Evolutionary conservation across 2,329 filamentous ascomycete genomes (phyloP).

Genomic region (Cercospora citrullina): DNA sequence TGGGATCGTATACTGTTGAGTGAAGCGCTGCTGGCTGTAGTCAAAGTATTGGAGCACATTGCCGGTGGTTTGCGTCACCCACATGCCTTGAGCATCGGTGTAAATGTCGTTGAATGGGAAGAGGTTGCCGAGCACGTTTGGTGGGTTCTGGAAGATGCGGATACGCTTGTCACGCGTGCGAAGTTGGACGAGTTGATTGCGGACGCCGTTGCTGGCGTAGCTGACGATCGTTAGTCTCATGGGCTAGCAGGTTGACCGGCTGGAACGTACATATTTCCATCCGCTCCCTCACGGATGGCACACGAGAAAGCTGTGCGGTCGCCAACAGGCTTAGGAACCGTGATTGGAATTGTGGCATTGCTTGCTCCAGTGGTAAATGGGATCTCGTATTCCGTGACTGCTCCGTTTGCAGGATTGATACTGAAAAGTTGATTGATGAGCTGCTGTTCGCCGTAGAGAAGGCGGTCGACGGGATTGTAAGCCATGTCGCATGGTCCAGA

Average conservation of each 20-base stretch:
- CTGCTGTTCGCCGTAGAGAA: conserved; percentile 18
- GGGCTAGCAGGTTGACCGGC: fast-evolving
- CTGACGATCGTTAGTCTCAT: not conserved
- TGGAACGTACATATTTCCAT: conserved; percentile 27
- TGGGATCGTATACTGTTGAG: conserved; percentile 17
- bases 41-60: conserved; percentile 24
- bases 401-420: conserved; percentile 16
- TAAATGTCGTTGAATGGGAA: conserved; percentile 29
- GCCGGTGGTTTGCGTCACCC: conserved; percentile 26
- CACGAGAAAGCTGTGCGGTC: conserved; percentile 20
- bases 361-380: conserved; percentile 17
- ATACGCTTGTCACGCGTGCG: conserved; percentile 15
- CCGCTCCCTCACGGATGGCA: conserved; percentile 22
- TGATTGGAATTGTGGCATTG: conserved; percentile 7
- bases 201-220: conserved; percentile 23
- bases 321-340: conserved; percentile 3
- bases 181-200: conserved; percentile 28
- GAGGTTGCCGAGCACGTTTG: conserved; percentile 25
- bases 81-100: conserved; percentile 24
- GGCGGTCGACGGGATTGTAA: conserved; percentile 18
- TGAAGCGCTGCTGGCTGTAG: conserved; percentile 23
- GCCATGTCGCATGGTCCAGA: conserved; percentile 25
- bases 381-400: conserved; percentile 21
- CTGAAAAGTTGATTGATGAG: conserved; percentile 23
- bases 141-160: conserved; percentile 24